A percentile compares a stretch with the other conserved stretches of the same genome.
These are phyloP conservation scores for Cardamine chenopodiifolia DNA, from an alignment of 345 rosid genomes.

Conservation along the genomic window DNA sequence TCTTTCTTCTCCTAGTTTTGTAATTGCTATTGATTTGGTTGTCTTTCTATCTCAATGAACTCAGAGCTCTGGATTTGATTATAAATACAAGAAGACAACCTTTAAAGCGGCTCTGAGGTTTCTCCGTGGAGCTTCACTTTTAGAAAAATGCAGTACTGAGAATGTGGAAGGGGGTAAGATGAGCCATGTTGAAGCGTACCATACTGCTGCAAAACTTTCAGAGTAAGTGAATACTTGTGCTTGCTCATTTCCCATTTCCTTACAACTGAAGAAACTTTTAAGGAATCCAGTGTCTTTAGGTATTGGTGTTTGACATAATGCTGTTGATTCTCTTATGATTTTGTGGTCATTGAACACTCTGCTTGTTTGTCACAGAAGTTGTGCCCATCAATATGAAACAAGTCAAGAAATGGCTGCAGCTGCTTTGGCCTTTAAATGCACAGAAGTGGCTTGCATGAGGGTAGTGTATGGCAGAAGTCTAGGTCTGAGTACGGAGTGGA, in stretches of 20 bases:
- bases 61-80: conserved; percentile 56
- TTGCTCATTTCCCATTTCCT: conserved; percentile 9
- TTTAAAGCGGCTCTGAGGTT: conserved; percentile 72
- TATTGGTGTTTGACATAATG: conserved; percentile 13
- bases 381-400: conserved; percentile 71
- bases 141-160: conserved; percentile 57
- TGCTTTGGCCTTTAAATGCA: conserved; percentile 85
- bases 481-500: conserved; percentile 51
- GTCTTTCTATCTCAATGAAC: conserved; percentile 26
- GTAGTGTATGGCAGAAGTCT: conserved; percentile 54
- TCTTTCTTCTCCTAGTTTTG: conserved; percentile 21
- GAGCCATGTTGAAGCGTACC: conserved; percentile 61
- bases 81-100: conserved; percentile 59
- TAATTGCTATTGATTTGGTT: conserved; percentile 39
- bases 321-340: conserved; percentile 14
- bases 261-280: conserved; percentile 5
- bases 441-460: conserved; percentile 79
- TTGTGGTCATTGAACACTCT: conserved; percentile 28
- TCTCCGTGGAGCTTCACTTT: conserved; percentile 67
- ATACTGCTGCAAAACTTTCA: conserved; percentile 60
- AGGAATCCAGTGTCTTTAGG: conserved; percentile 16
- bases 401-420: conserved; percentile 68
- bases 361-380: conserved; percentile 53
- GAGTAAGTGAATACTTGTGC: conserved; percentile 54
- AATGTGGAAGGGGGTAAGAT: conserved; percentile 51